Evolutionary conservation across 1,139 yeast species (phyloP).

Genomic region (Pichia sp.): DNA sequence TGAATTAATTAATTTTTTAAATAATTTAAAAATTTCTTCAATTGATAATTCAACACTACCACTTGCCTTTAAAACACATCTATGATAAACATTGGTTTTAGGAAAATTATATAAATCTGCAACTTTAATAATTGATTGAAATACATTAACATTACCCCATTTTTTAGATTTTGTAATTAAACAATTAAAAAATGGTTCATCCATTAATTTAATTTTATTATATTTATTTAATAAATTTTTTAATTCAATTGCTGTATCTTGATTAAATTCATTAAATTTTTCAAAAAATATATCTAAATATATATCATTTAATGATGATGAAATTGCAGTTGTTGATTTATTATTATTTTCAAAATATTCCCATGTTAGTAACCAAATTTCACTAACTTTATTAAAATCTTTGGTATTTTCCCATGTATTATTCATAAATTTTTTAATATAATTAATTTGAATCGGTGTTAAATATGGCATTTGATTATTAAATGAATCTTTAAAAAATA

Average conservation of each 20-base stretch:
- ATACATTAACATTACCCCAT: slow-evolving; percentile 64
- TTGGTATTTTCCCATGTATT: slow-evolving; percentile 54
- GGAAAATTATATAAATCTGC: slow-evolving; percentile 54
- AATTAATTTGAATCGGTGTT: slow-evolving; percentile 67
- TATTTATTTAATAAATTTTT: slow-evolving; percentile 53
- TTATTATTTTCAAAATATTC: slow-evolving; percentile 42
- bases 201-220: slow-evolving; percentile 51
- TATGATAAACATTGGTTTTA: slow-evolving; percentile 64
- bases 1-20: slow-evolving; percentile 49
- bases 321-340: slow-evolving; percentile 56
- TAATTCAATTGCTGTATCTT: slow-evolving; percentile 51
- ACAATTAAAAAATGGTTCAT: slow-evolving; percentile 76
- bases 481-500: slow-evolving; percentile 67
- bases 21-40: slow-evolving; percentile 48
- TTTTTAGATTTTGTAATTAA: slow-evolving; percentile 57
- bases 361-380: slow-evolving; percentile 61
- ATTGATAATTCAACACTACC: slow-evolving; percentile 54
- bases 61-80: slow-evolving; percentile 70
- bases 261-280: slow-evolving; percentile 47
- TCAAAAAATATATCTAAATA: slow-evolving; percentile 65
- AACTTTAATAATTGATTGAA: slow-evolving; percentile 57
- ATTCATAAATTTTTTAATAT: slow-evolving; percentile 58
- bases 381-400: slow-evolving; percentile 51
- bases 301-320: slow-evolving; percentile 61
- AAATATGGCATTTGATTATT: slow-evolving; percentile 61